Evolutionary conservation across 2,329 filamentous ascomycete species (phyloP).

Genomic region (Diaporthe sp.): DNA sequence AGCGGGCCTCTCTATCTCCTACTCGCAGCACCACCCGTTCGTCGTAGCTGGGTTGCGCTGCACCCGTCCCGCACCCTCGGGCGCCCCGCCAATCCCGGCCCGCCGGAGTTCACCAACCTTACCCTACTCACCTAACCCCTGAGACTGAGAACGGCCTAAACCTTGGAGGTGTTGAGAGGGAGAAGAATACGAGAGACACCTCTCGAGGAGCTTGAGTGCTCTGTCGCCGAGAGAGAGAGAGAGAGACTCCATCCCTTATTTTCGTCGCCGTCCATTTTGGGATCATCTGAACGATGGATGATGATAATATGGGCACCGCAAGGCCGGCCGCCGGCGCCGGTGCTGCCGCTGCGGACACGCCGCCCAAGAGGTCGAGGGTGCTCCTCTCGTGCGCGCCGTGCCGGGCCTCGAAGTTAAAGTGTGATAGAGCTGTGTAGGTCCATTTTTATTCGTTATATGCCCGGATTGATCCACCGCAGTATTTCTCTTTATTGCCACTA

Average conservation of each 20-base stretch:
- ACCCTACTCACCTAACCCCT: not conserved
- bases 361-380: slow-evolving; percentile 59
- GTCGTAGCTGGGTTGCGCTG: not conserved
- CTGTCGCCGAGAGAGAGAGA: too few relatives aligned
- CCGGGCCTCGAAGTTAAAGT: slow-evolving; percentile 68
- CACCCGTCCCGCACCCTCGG: not conserved
- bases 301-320: not conserved
- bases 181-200: not conserved
- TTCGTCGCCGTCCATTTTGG: too few relatives aligned
- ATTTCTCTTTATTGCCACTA: not conserved
- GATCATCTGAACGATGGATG: not conserved
- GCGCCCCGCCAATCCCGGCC: not conserved
- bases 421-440: slow-evolving; percentile 58
- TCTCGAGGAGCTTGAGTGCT: not conserved
- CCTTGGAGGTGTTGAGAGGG: too few relatives aligned
- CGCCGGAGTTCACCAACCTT: not conserved
- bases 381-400: slow-evolving; percentile 67
- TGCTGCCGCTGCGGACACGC: not conserved
- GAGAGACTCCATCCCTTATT: not conserved
- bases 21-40: not conserved
- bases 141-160: not conserved
- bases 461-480: too few relatives aligned
- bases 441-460: too few relatives aligned
- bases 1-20: not conserved
- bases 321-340: not conserved